Conservation (phyloP, 257 asterid genomes). For the Eucommia ulmoides region DNA sequence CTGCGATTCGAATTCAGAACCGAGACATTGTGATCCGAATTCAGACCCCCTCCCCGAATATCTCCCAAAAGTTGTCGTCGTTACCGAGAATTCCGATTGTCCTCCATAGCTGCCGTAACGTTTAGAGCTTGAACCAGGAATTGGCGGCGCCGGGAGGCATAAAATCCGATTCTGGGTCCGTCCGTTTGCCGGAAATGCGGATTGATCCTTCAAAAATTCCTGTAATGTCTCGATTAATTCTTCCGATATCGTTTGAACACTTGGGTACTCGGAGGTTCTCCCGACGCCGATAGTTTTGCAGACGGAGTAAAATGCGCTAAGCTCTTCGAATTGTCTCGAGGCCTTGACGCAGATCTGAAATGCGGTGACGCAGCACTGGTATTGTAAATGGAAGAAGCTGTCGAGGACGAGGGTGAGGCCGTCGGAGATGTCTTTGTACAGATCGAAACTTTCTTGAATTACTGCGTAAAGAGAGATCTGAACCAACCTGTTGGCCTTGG, state of each 20-base stretch:
- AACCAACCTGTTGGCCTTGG: slow-evolving; percentile 43
- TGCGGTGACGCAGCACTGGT: slow-evolving; percentile 50
- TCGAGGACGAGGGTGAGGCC: slow-evolving; percentile 59
- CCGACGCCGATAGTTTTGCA: slow-evolving; percentile 65
- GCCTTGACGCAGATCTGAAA: slow-evolving; percentile 69
- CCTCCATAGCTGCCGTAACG: neutral
- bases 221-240: slow-evolving; percentile 59
- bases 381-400: slow-evolving; percentile 56
- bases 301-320: slow-evolving; percentile 31
- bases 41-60: neutral
- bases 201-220: slow-evolving; percentile 71
- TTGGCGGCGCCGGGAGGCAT: neutral
- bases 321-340: slow-evolving; percentile 58
- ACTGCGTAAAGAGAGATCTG: slow-evolving; percentile 46
- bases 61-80: no score
- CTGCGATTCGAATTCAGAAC: neutral
- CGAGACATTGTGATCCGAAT: neutral
- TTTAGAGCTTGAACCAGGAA: neutral
- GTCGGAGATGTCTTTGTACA: slow-evolving; percentile 62
- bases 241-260: slow-evolving; percentile 44
- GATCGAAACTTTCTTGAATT: slow-evolving; percentile 66
- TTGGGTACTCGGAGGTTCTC: slow-evolving; percentile 56
- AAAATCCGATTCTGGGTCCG: neutral
- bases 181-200: slow-evolving; percentile 35
- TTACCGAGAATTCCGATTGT: neutral